Conservation (phyloP, 176 grass and related monocot genomes). For the Chloris gayana region DNA sequence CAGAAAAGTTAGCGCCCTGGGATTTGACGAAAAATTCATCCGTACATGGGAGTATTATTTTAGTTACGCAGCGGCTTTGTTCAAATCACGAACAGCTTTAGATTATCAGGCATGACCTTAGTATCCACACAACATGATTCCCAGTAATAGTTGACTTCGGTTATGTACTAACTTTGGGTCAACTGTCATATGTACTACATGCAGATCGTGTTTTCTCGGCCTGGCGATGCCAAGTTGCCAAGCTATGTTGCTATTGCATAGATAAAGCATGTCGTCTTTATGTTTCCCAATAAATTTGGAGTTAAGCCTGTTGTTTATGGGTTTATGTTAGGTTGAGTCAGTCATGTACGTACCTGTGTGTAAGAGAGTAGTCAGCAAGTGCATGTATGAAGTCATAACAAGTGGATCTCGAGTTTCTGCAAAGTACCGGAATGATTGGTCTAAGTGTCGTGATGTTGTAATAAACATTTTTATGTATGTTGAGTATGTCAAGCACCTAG, state of each 20-base stretch:
- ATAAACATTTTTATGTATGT: not conserved
- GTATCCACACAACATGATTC: not conserved
- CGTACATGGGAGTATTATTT: slow-evolving; percentile 86
- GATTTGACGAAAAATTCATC: slow-evolving; percentile 77
- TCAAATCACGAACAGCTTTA: slow-evolving; percentile 68
- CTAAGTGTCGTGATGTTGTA: not conserved
- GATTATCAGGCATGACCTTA: slow-evolving; percentile 54
- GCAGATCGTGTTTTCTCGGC: slow-evolving; percentile 76
- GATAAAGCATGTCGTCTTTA: not conserved
- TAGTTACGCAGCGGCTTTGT: slow-evolving; percentile 66
- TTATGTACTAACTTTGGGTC: not conserved
- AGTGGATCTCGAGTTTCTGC: not conserved
- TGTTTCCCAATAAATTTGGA: not conserved
- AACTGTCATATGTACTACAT: not conserved
- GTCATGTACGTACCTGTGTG: not conserved
- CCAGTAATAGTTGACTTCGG: too few relatives aligned
- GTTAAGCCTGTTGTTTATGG: not conserved
- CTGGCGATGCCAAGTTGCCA: slow-evolving; percentile 55
- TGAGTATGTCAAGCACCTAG: not conserved
- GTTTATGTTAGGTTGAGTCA: not conserved
- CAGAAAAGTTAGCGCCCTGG: slow-evolving; percentile 58
- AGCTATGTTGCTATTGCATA: slow-evolving; percentile 1
- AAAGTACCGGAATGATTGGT: too few relatives aligned
- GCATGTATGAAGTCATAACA: not conserved
- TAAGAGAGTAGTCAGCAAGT: not conserved